phyloP scores from a whole-genome alignment of 2,329 filamentous ascomycete genomes.

The Monilinia aucupariae region DNA sequence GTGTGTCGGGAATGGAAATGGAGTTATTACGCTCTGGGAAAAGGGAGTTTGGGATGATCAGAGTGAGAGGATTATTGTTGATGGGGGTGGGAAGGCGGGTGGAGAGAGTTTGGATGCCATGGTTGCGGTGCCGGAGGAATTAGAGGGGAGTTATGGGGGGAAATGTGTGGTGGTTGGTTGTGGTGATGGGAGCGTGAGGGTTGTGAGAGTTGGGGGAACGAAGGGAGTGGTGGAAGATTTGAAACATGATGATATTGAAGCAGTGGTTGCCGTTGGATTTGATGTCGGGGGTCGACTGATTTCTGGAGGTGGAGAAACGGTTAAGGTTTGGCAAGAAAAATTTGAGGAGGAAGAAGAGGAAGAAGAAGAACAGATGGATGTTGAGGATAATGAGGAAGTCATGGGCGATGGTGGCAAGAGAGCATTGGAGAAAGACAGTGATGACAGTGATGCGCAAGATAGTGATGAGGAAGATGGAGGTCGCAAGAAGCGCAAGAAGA shows the following conservation, averaged over 20 bases:
- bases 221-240: slow-evolving; percentile 63
- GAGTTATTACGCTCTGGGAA: slow-evolving; percentile 89
- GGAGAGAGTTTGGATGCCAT: slow-evolving; percentile 81
- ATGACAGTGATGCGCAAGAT: slow-evolving; percentile 36
- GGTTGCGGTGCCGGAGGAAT: slow-evolving; percentile 61
- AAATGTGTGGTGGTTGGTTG: slow-evolving; percentile 75
- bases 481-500: slow-evolving; percentile 31
- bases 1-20: slow-evolving; percentile 68
- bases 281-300: slow-evolving; percentile 84
- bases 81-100: slow-evolving; percentile 51
- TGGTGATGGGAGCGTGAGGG: slow-evolving; percentile 71
- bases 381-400: slow-evolving; percentile 39
- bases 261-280: slow-evolving; percentile 75
- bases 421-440: slow-evolving; percentile 24
- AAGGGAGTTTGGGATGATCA: slow-evolving; percentile 93
- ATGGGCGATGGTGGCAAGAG: slow-evolving; percentile 33
- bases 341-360: slow-evolving; percentile 46
- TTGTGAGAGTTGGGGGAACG: slow-evolving; percentile 67
- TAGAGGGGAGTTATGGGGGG: slow-evolving; percentile 52
- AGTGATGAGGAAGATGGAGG: slow-evolving; percentile 35
- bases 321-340: slow-evolving; percentile 87
- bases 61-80: slow-evolving; percentile 78
- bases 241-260: slow-evolving; percentile 80
- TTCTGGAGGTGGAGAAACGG: slow-evolving; percentile 74
- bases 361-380: slow-evolving; percentile 41